A percentile compares a stretch with the other conserved stretches of the same genome.
Conservation (phyloP, 169 alveolate species). For the Plasmodium vivax region DNA sequence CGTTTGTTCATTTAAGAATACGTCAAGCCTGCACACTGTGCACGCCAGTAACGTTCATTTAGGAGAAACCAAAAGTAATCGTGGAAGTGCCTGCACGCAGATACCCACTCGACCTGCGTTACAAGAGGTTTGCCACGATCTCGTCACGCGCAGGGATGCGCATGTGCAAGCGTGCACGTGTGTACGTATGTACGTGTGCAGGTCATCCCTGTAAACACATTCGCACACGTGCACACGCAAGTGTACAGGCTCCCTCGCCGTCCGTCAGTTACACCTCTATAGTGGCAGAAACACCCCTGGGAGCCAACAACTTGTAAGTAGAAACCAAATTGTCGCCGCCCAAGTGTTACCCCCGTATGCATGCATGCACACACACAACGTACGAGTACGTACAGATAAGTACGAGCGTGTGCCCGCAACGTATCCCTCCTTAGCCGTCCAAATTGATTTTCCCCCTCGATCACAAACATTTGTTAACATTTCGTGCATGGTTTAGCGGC, state of each 20-base stretch:
- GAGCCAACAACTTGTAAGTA: not conserved
- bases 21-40: not conserved
- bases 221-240: not conserved
- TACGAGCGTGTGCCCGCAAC: not conserved
- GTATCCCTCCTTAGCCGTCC: not conserved
- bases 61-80: not conserved
- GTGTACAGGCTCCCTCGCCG: not conserved
- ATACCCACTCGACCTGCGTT: not conserved
- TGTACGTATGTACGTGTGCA: not conserved
- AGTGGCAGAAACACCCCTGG: not conserved
- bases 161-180: not conserved
- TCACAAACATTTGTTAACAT: not conserved
- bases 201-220: not conserved
- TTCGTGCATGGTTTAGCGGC: not conserved
- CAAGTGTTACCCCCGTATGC: not conserved
- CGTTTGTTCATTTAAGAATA: not conserved
- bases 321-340: not conserved
- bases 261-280: not conserved
- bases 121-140: not conserved
- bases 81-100: not conserved
- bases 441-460: not conserved
- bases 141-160: not conserved
- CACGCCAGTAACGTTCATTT: not conserved
- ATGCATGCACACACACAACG: not conserved
- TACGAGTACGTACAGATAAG: not conserved